These are phyloP conservation scores for Hemileccinum rubropunctum DNA, from an alignment of 768 basidiomycete genomes.

Conservation along the genomic window DNA sequence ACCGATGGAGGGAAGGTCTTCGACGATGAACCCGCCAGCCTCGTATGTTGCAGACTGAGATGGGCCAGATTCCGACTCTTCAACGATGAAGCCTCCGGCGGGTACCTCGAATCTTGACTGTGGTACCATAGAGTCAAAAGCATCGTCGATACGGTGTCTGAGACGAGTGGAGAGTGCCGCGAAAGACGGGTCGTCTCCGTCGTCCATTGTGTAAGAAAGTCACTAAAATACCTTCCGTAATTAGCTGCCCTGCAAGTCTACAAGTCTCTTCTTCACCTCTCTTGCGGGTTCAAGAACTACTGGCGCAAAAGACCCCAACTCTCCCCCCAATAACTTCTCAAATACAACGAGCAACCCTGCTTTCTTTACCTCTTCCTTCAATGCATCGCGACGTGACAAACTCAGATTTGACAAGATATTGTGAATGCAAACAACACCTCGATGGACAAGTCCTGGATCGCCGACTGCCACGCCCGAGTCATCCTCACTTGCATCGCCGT, in stretches of 20 bases:
- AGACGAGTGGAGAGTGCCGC: slow-evolving; percentile 39
- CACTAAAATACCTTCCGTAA: not conserved
- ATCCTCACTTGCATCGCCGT: slow-evolving; percentile 36
- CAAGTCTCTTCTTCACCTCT: slow-evolving; percentile 47
- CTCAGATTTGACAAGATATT: slow-evolving; percentile 58
- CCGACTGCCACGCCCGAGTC: slow-evolving; percentile 28
- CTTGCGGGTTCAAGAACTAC: slow-evolving; percentile 46
- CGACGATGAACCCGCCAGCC: slow-evolving; percentile 32
- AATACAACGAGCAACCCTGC: slow-evolving; percentile 56
- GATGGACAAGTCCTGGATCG: slow-evolving; percentile 68
- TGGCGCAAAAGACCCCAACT: slow-evolving; percentile 33
- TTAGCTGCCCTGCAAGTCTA: slow-evolving; percentile 20
- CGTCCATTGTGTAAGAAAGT: slow-evolving; percentile 9
- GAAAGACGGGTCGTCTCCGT: slow-evolving; percentile 34
- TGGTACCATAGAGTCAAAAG: slow-evolving; percentile 39
- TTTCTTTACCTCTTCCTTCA: slow-evolving; percentile 52
- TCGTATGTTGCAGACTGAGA: slow-evolving; percentile 10
- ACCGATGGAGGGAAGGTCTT: slow-evolving; percentile 18
- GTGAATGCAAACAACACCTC: slow-evolving; percentile 71
- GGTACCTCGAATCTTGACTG: slow-evolving; percentile 7
- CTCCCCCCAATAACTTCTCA: slow-evolving; percentile 44
- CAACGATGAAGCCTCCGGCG: slow-evolving; percentile 36
- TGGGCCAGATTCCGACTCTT: slow-evolving; percentile 18
- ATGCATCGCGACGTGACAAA: slow-evolving; percentile 34
- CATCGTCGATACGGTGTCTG: slow-evolving; percentile 49